Conservation (phyloP, 1,284 basidiomycete genomes). For the Austroboletus niveus region DNA sequence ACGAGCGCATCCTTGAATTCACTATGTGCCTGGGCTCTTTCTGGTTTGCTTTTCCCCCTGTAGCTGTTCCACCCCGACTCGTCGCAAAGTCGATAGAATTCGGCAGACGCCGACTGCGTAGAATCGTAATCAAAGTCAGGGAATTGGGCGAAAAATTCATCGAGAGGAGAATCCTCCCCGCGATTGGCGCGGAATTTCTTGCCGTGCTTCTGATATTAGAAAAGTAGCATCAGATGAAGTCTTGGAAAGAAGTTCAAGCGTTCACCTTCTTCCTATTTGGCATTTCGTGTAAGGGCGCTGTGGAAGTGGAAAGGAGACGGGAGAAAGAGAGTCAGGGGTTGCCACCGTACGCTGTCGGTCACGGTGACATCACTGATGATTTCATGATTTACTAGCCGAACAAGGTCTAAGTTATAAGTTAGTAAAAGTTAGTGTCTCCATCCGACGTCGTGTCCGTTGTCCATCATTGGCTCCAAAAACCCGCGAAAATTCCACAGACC, state of each 20-base stretch:
- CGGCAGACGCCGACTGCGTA: conserved; percentile 15
- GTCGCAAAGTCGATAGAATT: conserved; percentile 23
- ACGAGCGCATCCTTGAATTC: conserved; percentile 16
- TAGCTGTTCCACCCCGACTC: conserved; percentile 2
- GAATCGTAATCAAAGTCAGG: conserved; percentile 12
- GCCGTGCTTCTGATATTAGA: background rate
- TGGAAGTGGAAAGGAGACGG: background rate
- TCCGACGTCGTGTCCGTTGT: conserved; percentile 55
- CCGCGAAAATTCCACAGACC: conserved; percentile 53
- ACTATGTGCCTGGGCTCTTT: background rate
- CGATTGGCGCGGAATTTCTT: background rate
- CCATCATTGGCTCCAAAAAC: conserved; percentile 64
- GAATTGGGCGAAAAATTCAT: conserved; percentile 6
- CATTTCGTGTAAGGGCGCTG: background rate
- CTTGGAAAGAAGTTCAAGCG: background rate
- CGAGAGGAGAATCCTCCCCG: background rate
- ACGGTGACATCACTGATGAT: too few relatives aligned
- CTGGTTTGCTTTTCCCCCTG: conserved; percentile 1
- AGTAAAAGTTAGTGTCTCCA: conserved; percentile 45
- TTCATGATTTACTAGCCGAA: too few relatives aligned
- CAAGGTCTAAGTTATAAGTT: too few relatives aligned
- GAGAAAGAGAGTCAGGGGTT: background rate
- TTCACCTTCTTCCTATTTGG: background rate
- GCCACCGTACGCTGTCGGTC: too few relatives aligned
- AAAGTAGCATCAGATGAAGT: too few relatives aligned